These are phyloP conservation scores for Monosporascus sp. DNA, from an alignment of 2,329 filamentous ascomycete species.

Conservation along the genomic window DNA sequence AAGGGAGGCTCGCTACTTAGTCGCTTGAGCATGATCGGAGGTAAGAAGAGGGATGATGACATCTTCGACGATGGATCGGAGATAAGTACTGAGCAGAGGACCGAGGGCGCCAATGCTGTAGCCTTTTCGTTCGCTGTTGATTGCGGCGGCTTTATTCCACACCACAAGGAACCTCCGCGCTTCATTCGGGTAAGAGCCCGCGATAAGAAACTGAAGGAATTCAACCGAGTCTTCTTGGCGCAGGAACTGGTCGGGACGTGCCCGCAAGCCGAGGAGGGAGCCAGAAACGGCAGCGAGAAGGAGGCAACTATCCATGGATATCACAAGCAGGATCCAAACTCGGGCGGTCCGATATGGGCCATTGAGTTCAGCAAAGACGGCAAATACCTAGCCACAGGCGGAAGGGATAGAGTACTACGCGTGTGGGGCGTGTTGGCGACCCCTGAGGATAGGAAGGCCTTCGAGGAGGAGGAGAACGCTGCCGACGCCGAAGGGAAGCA, in stretches of 20 bases:
- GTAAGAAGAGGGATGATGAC: constrained; percentile 64
- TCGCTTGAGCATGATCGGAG: constrained; percentile 70
- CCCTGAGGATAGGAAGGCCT: constrained; percentile 67
- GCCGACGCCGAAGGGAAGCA: constrained; percentile 36
- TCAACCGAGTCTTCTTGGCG: constrained; percentile 83
- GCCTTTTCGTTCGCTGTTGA: constrained; percentile 75
- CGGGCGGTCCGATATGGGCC: constrained; percentile 76
- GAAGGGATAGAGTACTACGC: constrained; percentile 78
- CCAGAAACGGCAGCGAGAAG: constrained; percentile 15
- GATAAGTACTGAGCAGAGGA: constrained; percentile 53
- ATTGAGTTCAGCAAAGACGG: constrained; percentile 91
- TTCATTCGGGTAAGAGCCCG: constrained; percentile 83
- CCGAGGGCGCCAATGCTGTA: constrained; percentile 76
- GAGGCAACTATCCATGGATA: constrained; percentile 24
- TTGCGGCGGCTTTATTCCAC: constrained; percentile 71
- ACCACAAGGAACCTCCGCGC: constrained; percentile 80
- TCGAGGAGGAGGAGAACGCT: constrained; percentile 62
- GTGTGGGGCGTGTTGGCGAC: constrained; percentile 87
- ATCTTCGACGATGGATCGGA: constrained; percentile 64
- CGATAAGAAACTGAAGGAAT: constrained; percentile 76
- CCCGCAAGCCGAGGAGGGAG: constrained; percentile 24
- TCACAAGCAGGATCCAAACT: constrained; percentile 32
- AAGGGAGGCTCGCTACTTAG: constrained; percentile 90
- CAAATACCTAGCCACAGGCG: constrained; percentile 84
- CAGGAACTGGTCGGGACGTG: constrained; percentile 74